Evolutionary conservation across 495 filamentous ascomycete species (phyloP).

Genomic region (Diplogelasinospora grovesii): DNA sequence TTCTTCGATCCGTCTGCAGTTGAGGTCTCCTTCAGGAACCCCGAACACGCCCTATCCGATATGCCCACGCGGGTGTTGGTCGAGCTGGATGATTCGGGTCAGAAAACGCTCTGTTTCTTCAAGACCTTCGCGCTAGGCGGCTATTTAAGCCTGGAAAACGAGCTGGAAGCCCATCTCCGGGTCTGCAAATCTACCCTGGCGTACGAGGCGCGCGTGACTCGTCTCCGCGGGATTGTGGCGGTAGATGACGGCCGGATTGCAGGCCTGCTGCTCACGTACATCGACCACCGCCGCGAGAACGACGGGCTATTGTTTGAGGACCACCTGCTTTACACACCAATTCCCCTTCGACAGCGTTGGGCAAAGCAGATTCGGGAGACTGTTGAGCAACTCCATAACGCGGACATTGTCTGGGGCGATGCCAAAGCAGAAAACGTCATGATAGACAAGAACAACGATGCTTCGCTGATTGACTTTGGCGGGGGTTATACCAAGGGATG

Average conservation of each 20-base stretch:
- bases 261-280: conserved; percentile 6
- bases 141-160: neutral
- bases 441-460: conserved; percentile 33
- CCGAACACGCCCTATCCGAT: conserved; percentile 6
- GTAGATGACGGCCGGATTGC: neutral
- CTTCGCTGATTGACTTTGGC: conserved; percentile 42
- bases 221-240: neutral
- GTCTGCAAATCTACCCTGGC: conserved; percentile 2
- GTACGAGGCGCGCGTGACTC: conserved; percentile 1
- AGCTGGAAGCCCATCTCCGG: conserved; percentile 7
- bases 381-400: conserved; percentile 23
- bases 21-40: conserved; percentile 8
- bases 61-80: conserved; percentile 9
- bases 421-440: conserved; percentile 41
- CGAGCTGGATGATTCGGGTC: conserved; percentile 7
- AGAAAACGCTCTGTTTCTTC: conserved; percentile 11
- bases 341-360: conserved; percentile 12
- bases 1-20: conserved; percentile 8
- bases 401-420: conserved; percentile 41
- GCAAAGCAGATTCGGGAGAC: conserved; percentile 14
- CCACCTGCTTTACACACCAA: neutral
- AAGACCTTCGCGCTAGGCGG: conserved; percentile 1
- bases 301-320: conserved; percentile 2
- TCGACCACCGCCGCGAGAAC: conserved; percentile 4
- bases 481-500: conserved; percentile 40